Conservation (phyloP, 176 grass and related monocot species). For the Leersia perrieri region DNA sequence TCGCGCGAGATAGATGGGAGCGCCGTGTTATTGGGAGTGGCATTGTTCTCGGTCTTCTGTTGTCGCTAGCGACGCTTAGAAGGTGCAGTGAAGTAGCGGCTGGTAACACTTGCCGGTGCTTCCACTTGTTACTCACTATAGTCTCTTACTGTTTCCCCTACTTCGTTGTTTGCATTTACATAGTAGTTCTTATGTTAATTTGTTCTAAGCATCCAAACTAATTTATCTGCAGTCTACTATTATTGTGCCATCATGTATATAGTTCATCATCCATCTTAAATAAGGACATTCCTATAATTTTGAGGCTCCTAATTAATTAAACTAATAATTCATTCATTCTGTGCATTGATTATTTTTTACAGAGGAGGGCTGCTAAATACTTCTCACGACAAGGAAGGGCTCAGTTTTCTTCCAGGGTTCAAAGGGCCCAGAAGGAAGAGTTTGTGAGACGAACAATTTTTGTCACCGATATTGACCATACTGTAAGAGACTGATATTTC, state of each 20-base stretch:
- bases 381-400: neutral
- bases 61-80: too few relatives aligned
- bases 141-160: neutral
- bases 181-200: too few relatives aligned
- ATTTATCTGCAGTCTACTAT: neutral
- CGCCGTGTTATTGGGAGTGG: too few relatives aligned
- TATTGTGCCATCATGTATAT: neutral
- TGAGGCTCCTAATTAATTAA: neutral
- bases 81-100: too few relatives aligned
- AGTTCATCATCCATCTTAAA: neutral
- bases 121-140: neutral
- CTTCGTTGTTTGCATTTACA: too few relatives aligned
- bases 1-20: too few relatives aligned
- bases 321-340: neutral
- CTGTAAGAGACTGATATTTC: neutral
- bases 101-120: too few relatives aligned
- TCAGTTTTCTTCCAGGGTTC: neutral
- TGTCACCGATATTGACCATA: slow-evolving; percentile 31
- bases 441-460: slow-evolving; percentile 27
- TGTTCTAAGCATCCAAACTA: too few relatives aligned
- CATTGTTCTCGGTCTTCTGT: too few relatives aligned
- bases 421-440: neutral
- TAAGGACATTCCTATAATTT: neutral
- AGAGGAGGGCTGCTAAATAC: neutral
- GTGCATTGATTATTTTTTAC: too few relatives aligned